These are phyloP conservation scores for Dryas drummondii DNA, from an alignment of 306 rosid genomes.

Conservation along the genomic window DNA sequence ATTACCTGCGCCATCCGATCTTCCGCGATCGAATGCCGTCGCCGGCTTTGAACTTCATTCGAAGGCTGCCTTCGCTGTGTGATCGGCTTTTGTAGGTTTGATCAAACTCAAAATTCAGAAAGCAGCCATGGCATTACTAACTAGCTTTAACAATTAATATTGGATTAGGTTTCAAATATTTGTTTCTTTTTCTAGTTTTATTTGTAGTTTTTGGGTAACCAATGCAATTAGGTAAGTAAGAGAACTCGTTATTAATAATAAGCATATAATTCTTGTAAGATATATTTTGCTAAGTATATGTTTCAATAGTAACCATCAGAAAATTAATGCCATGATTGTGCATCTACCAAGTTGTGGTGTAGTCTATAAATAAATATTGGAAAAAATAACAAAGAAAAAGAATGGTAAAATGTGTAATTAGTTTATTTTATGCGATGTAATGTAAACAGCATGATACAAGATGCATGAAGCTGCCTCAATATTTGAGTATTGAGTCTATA, in stretches of 20 bases:
- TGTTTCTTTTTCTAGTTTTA: not conserved
- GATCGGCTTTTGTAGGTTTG: conserved; percentile 65
- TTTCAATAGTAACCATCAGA: too few relatives aligned
- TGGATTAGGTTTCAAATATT: not conserved
- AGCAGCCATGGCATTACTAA: not conserved
- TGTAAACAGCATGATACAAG: too few relatives aligned
- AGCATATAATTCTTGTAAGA: not conserved
- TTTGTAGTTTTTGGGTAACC: not conserved
- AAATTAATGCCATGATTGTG: too few relatives aligned
- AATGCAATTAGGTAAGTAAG: not conserved
- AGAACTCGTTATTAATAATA: not conserved
- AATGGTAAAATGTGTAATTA: too few relatives aligned
- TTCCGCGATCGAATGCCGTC: conserved; percentile 74
- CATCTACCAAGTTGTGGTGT: too few relatives aligned
- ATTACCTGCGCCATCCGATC: conserved; percentile 74
- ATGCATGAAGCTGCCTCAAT: too few relatives aligned
- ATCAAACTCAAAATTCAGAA: not conserved
- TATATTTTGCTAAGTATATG: not conserved
- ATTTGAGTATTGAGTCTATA: too few relatives aligned
- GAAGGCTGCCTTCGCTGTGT: conserved; percentile 72
- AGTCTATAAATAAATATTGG: too few relatives aligned
- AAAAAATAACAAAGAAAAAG: too few relatives aligned
- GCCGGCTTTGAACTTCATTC: conserved; percentile 62
- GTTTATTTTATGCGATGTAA: too few relatives aligned
- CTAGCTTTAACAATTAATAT: not conserved